Evolutionary conservation across 352 stramenopile genomes (phyloP).

Genomic region (Globisporangium lucens): DNA sequence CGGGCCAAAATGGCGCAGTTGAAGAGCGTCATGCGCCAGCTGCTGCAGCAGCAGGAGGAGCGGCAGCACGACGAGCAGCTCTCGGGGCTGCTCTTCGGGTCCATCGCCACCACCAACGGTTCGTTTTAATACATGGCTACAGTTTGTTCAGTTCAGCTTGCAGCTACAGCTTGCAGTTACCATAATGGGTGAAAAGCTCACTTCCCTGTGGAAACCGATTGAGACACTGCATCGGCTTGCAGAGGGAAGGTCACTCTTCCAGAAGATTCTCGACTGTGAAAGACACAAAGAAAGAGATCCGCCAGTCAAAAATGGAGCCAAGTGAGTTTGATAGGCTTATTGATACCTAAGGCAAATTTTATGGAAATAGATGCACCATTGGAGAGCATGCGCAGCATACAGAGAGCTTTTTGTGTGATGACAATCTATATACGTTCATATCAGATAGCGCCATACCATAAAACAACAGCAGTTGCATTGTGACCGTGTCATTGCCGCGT

Average conservation of each 20-base stretch:
- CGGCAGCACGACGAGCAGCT: conserved; percentile 20
- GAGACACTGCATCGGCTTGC: conserved; percentile 1
- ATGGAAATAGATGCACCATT: not conserved
- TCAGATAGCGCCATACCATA: not conserved
- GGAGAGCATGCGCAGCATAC: not conserved
- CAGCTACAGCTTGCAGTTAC: not conserved
- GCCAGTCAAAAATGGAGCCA: not conserved
- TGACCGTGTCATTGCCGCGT: not conserved
- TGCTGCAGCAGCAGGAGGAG: conserved; percentile 27
- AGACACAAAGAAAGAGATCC: conserved; percentile 3
- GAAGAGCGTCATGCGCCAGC: conserved; percentile 23
- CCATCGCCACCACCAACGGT: not conserved
- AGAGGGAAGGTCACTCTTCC: conserved; percentile 8
- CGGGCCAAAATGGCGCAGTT: conserved; percentile 20
- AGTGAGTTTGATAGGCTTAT: not conserved
- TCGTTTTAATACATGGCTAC: conserved; percentile 11
- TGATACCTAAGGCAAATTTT: not conserved
- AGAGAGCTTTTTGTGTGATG: not conserved
- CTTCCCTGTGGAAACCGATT: not conserved
- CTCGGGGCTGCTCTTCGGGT: conserved; percentile 17
- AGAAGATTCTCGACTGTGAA: conserved; percentile 17
- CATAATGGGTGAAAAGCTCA: conserved; percentile 2
- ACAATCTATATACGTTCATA: not conserved
- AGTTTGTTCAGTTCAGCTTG: not conserved
- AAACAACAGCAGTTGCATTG: not conserved